These are phyloP conservation scores for baker's yeast (Saccharomyces cerevisiae) DNA, from an alignment of 805 yeast genomes.

Conservation along the genomic window DNA sequence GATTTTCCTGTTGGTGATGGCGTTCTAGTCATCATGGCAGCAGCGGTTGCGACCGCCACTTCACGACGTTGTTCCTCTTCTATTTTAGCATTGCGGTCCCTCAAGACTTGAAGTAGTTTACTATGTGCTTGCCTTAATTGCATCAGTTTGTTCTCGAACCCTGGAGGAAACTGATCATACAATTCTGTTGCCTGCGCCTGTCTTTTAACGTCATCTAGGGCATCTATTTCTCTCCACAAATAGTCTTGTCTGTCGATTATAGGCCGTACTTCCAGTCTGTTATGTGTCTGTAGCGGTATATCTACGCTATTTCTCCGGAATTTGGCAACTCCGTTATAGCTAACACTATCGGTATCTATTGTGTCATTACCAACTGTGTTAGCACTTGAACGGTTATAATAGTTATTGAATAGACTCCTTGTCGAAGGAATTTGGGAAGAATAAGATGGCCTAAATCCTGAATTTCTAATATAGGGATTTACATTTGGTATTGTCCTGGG, in stretches of 20 bases:
- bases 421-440: not conserved
- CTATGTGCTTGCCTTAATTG: slow-evolving; percentile 49
- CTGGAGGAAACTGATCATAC: slow-evolving; percentile 36
- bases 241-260: not conserved
- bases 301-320: not conserved
- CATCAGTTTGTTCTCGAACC: slow-evolving; percentile 31
- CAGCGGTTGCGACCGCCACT: not conserved
- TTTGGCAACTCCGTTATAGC: not conserved
- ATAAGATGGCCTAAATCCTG: not conserved
- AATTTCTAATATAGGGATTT: not conserved
- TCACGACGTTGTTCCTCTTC: slow-evolving; percentile 12
- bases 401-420: not conserved
- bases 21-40: not conserved
- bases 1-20: not conserved
- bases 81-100: slow-evolving; percentile 20
- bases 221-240: slow-evolving; percentile 82
- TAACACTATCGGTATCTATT: not conserved
- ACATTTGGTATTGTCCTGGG: slow-evolving; percentile 1
- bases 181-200: slow-evolving; percentile 44
- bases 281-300: not conserved
- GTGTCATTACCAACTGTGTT: not conserved
- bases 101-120: slow-evolving; percentile 32
- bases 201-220: slow-evolving; percentile 66
- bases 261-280: not conserved
- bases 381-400: not conserved